Percentiles rank a stretch among this genome's conserved stretches.
These are phyloP conservation scores for Caryopteris hybrid DNA, from an alignment of 305 asterid genomes.

Conservation along the genomic window DNA sequence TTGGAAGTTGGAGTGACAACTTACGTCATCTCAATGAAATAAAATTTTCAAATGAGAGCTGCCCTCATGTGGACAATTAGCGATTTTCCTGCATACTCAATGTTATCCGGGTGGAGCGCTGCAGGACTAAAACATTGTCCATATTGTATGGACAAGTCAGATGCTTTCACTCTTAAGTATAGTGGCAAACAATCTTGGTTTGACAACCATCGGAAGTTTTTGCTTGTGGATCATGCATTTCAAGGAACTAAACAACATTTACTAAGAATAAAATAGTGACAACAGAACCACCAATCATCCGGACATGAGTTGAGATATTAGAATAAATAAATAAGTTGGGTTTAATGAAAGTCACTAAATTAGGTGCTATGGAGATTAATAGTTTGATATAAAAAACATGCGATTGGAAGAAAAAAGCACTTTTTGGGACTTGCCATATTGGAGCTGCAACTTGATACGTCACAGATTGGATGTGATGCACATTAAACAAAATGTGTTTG, in stretches of 20 bases:
- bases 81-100: background rate
- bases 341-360: background rate
- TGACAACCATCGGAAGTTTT: too few species aligned
- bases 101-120: background rate
- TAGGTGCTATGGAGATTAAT: background rate
- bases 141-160: too few species aligned
- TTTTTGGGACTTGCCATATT: background rate
- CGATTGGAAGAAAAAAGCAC: background rate
- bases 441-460: background rate
- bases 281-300: background rate
- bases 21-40: background rate
- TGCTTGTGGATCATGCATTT: background rate
- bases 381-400: background rate
- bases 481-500: too few species aligned
- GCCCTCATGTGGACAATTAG: background rate
- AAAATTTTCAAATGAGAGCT: background rate
- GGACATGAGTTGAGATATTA: background rate
- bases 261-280: background rate
- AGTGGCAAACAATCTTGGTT: too few species aligned
- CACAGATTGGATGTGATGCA: background rate
- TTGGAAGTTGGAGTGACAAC: background rate
- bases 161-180: too few species aligned
- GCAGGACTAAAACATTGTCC: background rate
- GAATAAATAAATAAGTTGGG: background rate
- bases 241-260: background rate